Conservation (phyloP, 176 grass and related monocot genomes). For the Cenchrus purpureus region DNA sequence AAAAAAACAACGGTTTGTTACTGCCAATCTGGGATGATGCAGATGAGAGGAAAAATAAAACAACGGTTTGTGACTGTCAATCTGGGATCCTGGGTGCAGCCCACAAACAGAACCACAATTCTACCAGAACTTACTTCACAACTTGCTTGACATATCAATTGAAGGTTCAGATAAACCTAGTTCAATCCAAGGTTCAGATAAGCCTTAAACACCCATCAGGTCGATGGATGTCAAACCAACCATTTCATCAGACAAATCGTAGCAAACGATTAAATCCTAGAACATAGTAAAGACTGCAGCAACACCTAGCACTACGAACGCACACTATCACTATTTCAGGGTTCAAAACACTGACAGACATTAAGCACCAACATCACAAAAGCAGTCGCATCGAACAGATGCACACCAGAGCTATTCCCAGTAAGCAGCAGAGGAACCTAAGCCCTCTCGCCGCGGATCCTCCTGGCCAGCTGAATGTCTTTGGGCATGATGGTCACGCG, state of each 20-base stretch:
- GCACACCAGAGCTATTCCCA: background rate
- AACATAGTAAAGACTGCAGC: background rate
- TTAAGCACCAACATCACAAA: constrained; percentile 5
- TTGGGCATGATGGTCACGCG: constrained; percentile 78
- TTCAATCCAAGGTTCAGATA: constrained; percentile 42
- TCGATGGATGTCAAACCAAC: constrained; percentile 13
- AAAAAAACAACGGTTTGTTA: too few species aligned
- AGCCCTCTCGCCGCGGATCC: constrained; percentile 73
- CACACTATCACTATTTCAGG: constrained; percentile 5
- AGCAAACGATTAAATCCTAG: background rate
- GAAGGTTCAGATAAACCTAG: too few species aligned
- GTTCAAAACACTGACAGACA: background rate
- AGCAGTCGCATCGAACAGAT: background rate
- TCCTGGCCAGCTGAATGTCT: constrained; percentile 75
- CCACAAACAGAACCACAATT: too few species aligned
- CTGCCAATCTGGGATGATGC: too few species aligned
- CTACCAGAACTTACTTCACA: background rate
- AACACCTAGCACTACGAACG: background rate
- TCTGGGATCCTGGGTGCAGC: too few species aligned
- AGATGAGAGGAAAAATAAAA: too few species aligned
- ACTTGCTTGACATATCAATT: background rate
- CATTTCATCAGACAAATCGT: background rate
- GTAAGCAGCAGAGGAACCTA: constrained; percentile 4
- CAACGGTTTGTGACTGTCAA: too few species aligned
- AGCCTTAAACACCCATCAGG: too few species aligned